phyloP scores from a whole-genome alignment of 2,329 filamentous ascomycete species.

The Ceratocystis harringtonii region DNA sequence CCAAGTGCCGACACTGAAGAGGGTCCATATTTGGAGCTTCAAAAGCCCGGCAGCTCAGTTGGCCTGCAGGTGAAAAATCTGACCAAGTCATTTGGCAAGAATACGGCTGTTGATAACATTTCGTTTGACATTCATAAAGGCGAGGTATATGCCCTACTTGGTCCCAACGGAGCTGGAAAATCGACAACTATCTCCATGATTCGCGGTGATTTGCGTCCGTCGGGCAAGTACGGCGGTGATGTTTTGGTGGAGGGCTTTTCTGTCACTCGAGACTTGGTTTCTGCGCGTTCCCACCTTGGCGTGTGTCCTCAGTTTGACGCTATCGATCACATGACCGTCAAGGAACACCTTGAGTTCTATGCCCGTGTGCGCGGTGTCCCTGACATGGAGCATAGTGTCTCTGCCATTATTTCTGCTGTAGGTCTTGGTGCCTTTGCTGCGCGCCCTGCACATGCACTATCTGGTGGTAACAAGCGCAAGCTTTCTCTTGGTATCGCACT shows the following conservation, averaged over 20 bases:
- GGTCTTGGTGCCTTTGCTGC: slow-evolving; percentile 55
- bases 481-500: slow-evolving; percentile 76
- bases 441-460: slow-evolving; percentile 64
- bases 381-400: slow-evolving; percentile 62
- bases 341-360: slow-evolving; percentile 78
- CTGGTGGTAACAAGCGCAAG: slow-evolving; percentile 89
- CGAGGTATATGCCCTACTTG: slow-evolving; percentile 77
- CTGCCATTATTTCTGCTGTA: slow-evolving; percentile 63
- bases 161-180: slow-evolving; percentile 85
- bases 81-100: slow-evolving; percentile 62
- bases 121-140: slow-evolving; percentile 67
- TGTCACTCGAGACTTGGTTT: slow-evolving; percentile 54
- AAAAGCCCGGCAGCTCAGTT: slow-evolving; percentile 32
- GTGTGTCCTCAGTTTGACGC: slow-evolving; percentile 84
- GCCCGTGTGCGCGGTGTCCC: slow-evolving; percentile 66
- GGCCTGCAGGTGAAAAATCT: slow-evolving; percentile 67
- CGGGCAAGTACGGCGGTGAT: slow-evolving; percentile 55
- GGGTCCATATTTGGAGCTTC: slow-evolving; percentile 35
- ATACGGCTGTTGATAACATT: slow-evolving; percentile 73
- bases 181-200: slow-evolving; percentile 81
- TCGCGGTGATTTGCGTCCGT: slow-evolving; percentile 72
- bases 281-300: slow-evolving; percentile 64
- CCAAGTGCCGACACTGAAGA: slow-evolving; percentile 32
- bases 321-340: slow-evolving; percentile 79
- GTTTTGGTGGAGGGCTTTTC: slow-evolving; percentile 67